These are phyloP conservation scores for Brassica napus DNA, from an alignment of 345 rosid genomes.

Conservation along the genomic window Da-Ae NC_063443.1:6928501-6929000, in stretches of 20 bases:
- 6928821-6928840: background rate
- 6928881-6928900: background rate
- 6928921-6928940: slow-evolving; percentile 1
- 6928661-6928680: background rate
- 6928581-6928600: background rate
- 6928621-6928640: background rate
- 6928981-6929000: slow-evolving; percentile 1
- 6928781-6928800: background rate
- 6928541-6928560: slow-evolving; percentile 8
- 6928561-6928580: slow-evolving; percentile 6
- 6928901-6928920: background rate
- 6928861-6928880: background rate
- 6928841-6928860: background rate
- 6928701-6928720: background rate
- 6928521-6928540: background rate
- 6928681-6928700: background rate
- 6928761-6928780: too few species aligned
- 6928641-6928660: background rate
- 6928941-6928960: background rate
- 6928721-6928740: background rate
- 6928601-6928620: background rate
- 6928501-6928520: background rate
- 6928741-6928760: slow-evolving; percentile 8
- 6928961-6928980: background rate
- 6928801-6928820: background rate